phyloP scores from a whole-genome alignment of 208 protist species.

The Crithidia fasciculata region DNA sequence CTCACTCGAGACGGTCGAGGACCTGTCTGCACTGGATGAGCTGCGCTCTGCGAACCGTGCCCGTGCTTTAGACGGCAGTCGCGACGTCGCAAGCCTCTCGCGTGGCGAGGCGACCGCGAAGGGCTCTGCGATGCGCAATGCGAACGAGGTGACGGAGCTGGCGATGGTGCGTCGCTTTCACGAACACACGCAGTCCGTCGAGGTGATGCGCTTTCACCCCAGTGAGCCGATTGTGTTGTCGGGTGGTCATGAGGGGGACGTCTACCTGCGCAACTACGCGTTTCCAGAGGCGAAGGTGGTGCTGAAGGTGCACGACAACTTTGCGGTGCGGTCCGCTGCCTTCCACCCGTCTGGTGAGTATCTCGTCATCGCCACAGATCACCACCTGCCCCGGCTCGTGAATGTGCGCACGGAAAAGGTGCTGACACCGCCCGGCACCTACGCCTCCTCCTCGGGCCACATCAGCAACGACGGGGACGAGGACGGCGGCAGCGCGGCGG shows the following conservation, averaged over 20 bases:
- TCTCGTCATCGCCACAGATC: constrained; percentile 76
- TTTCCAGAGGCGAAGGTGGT: constrained; percentile 57
- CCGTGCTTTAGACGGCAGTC: constrained; percentile 45
- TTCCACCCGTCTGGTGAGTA: constrained; percentile 89
- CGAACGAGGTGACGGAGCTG: constrained; percentile 86
- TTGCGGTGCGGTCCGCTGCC: constrained; percentile 65
- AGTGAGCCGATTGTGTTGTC: constrained; percentile 59
- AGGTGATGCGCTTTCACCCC: constrained; percentile 85
- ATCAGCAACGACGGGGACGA: constrained; percentile 17
- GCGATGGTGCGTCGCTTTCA: constrained; percentile 70
- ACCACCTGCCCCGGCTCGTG: constrained; percentile 69
- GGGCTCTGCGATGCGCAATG: constrained; percentile 43
- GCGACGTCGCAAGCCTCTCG: constrained; percentile 10
- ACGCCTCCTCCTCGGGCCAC: constrained; percentile 26
- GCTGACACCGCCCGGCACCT: constrained; percentile 52
- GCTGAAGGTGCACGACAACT: constrained; percentile 73
- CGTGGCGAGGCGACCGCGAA: constrained; percentile 23
- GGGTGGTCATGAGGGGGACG: constrained; percentile 66
- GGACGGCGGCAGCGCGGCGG: constrained; percentile 4
- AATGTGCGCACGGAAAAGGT: constrained; percentile 69
- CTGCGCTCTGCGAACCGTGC: constrained; percentile 63
- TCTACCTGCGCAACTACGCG: constrained; percentile 78
- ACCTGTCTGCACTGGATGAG: constrained; percentile 66
- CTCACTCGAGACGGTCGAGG: constrained; percentile 75
- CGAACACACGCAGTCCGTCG: constrained; percentile 75